Conservation (phyloP, 768 basidiomycete genomes). For the Termitomyces sp. region DNA sequence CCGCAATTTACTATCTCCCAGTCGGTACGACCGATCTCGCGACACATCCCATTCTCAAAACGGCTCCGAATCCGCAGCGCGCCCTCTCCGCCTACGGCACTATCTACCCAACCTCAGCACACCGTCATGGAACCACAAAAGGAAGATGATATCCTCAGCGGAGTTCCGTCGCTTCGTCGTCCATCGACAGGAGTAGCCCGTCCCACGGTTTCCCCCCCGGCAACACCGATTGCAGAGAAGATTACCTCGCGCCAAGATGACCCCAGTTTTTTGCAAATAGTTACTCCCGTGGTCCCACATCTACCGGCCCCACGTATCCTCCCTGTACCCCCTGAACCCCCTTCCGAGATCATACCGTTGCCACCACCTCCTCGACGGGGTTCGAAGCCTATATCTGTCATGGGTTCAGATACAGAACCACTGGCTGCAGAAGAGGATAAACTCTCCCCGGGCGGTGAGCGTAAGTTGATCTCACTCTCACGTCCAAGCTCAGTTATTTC, state of each 20-base stretch:
- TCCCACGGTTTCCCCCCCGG: slow-evolving; percentile 24
- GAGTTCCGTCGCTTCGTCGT: background rate
- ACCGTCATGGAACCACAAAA: background rate
- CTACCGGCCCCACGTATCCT: slow-evolving; percentile 26
- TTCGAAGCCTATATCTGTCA: slow-evolving; percentile 41
- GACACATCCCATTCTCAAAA: slow-evolving; percentile 49
- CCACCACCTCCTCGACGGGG: slow-evolving; percentile 63
- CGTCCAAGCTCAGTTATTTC: slow-evolving; percentile 52
- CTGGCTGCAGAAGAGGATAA: slow-evolving; percentile 21
- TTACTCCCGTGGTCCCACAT: slow-evolving; percentile 42
- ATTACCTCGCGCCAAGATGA: slow-evolving; percentile 50
- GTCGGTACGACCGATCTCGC: slow-evolving; percentile 33
- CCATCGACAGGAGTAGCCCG: slow-evolving; percentile 4
- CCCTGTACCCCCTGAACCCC: slow-evolving; percentile 17
- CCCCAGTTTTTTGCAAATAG: slow-evolving; percentile 59
- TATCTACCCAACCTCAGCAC: slow-evolving; percentile 21
- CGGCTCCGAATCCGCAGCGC: slow-evolving; percentile 68
- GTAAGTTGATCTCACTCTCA: slow-evolving; percentile 36
- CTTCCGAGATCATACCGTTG: slow-evolving; percentile 42
- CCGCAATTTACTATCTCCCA: slow-evolving; percentile 31
- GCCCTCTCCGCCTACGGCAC: slow-evolving; percentile 35
- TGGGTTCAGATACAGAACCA: slow-evolving; percentile 27
- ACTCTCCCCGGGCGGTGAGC: slow-evolving; percentile 25
- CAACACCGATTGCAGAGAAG: slow-evolving; percentile 64
- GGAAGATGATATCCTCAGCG: background rate